phyloP scores from a whole-genome alignment of 83 land plant genomes.

The Isoetes engelmannii region DNA sequence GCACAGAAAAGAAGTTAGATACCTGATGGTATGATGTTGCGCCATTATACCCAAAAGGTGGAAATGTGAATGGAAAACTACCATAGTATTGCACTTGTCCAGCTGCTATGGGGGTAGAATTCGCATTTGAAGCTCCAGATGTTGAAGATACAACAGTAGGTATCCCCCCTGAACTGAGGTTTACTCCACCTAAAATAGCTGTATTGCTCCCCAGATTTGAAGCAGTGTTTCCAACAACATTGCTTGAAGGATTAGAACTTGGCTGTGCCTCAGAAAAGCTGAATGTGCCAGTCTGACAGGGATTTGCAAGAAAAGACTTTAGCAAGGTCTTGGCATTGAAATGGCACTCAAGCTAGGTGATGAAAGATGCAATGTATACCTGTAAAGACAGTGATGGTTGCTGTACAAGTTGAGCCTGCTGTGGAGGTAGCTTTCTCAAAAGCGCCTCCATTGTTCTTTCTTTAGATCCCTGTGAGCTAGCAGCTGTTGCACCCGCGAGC shows the following conservation, averaged over 20 bases:
- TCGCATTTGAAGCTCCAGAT: slow-evolving; percentile 7
- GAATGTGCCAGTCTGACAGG: slow-evolving; percentile 16
- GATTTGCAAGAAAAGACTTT: too few species aligned
- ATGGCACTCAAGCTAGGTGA: background rate
- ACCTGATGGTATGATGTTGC: too few species aligned
- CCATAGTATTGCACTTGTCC: slow-evolving; percentile 21
- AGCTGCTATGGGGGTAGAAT: slow-evolving; percentile 7
- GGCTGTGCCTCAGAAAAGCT: slow-evolving; percentile 12
- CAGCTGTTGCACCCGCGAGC: slow-evolving; percentile 14
- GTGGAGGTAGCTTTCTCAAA: too few species aligned
- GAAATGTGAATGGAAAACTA: slow-evolving; percentile 22
- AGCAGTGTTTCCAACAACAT: too few species aligned
- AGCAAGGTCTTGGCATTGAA: background rate
- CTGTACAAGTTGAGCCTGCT: background rate
- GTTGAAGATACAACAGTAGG: background rate
- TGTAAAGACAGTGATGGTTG: slow-evolving; percentile 9
- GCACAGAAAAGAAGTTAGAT: too few species aligned
- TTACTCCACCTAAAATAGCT: too few species aligned
- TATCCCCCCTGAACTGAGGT: background rate
- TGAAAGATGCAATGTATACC: background rate
- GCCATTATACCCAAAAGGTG: background rate
- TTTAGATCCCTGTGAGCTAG: slow-evolving; percentile 7
- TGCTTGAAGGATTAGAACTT: background rate
- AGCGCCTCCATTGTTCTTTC: too few species aligned
- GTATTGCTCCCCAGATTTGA: too few species aligned